These are phyloP conservation scores for Aspergillus carbonarius DNA, from an alignment of 2,329 filamentous ascomycete genomes.

Conservation along the genomic window DNA sequence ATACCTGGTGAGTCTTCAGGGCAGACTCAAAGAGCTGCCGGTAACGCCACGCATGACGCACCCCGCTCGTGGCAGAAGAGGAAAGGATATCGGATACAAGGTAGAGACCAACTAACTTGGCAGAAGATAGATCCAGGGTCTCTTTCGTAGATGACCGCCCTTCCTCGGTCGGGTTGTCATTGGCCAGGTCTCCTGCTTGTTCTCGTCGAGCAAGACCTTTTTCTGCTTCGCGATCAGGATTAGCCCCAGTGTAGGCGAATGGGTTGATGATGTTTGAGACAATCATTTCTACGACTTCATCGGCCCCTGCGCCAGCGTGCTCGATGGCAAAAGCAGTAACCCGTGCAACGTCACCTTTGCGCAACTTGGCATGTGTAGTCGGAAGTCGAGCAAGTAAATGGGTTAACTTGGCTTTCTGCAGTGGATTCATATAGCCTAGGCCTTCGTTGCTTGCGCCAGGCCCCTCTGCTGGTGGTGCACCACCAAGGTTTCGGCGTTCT, in stretches of 20 bases:
- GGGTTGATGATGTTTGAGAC: slow-evolving; percentile 78
- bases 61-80: slow-evolving; percentile 70
- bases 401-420: slow-evolving; percentile 79
- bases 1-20: slow-evolving; percentile 66
- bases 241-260: slow-evolving; percentile 70
- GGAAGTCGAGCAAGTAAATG: slow-evolving; percentile 83
- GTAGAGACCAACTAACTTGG: slow-evolving; percentile 79
- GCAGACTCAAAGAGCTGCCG: slow-evolving; percentile 74
- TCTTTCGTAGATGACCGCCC: slow-evolving; percentile 36
- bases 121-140: slow-evolving; percentile 65
- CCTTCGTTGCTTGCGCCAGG: slow-evolving; percentile 43
- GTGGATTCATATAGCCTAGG: slow-evolving; percentile 71
- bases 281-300: slow-evolving; percentile 89
- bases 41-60: slow-evolving; percentile 84
- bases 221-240: slow-evolving; percentile 50
- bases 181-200: slow-evolving; percentile 30
- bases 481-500: slow-evolving; percentile 44
- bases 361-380: slow-evolving; percentile 68
- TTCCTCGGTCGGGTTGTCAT: slow-evolving; percentile 40
- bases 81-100: slow-evolving; percentile 77
- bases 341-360: slow-evolving; percentile 81
- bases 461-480: slow-evolving; percentile 44
- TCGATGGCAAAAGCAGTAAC: slow-evolving; percentile 86
- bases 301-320: slow-evolving; percentile 78
- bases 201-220: slow-evolving; percentile 32